A percentile compares a stretch with the other conserved stretches of the same genome.
Conservation (phyloP, 331 rosid species). For the Malus hybrid region DNA sequence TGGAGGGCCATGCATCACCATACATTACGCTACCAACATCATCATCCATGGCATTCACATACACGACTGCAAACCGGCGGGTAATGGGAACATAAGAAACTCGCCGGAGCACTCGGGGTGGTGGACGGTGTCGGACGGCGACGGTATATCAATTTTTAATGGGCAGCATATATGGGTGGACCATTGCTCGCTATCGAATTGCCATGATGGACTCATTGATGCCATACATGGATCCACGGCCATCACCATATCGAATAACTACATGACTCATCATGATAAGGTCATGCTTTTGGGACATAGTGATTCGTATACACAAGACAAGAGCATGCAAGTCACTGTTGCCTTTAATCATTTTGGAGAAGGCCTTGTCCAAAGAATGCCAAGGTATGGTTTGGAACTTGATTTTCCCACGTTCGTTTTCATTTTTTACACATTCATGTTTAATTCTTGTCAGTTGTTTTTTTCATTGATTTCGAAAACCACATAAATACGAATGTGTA, state of each 20-base stretch:
- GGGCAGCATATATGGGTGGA: slow-evolving; percentile 65
- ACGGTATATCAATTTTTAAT: slow-evolving; percentile 53
- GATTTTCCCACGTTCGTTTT: too few species aligned
- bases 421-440: too few species aligned
- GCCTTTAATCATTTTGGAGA: slow-evolving; percentile 90
- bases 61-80: slow-evolving; percentile 63
- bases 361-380: slow-evolving; percentile 94
- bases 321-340: slow-evolving; percentile 61
- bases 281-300: slow-evolving; percentile 86
- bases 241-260: slow-evolving; percentile 64
- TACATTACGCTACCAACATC: slow-evolving; percentile 53
- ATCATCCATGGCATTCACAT: slow-evolving; percentile 68
- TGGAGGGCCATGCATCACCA: slow-evolving; percentile 58
- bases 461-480: too few species aligned
- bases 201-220: slow-evolving; percentile 73
- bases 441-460: too few species aligned
- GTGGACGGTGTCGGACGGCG: slow-evolving; percentile 69
- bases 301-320: slow-evolving; percentile 61
- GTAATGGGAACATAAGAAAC: slow-evolving; percentile 43
- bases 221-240: slow-evolving; percentile 79
- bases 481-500: too few species aligned
- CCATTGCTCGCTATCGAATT: slow-evolving; percentile 66
- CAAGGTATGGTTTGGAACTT: slow-evolving; percentile 39
- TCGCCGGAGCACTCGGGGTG: slow-evolving; percentile 60
- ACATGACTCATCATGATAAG: slow-evolving; percentile 82